Percentiles rank a stretch among this genome's conserved stretches.
These are phyloP conservation scores for Annulohypoxylon moriforme DNA, from an alignment of 495 filamentous ascomycete species.

Conservation along the genomic window DNA sequence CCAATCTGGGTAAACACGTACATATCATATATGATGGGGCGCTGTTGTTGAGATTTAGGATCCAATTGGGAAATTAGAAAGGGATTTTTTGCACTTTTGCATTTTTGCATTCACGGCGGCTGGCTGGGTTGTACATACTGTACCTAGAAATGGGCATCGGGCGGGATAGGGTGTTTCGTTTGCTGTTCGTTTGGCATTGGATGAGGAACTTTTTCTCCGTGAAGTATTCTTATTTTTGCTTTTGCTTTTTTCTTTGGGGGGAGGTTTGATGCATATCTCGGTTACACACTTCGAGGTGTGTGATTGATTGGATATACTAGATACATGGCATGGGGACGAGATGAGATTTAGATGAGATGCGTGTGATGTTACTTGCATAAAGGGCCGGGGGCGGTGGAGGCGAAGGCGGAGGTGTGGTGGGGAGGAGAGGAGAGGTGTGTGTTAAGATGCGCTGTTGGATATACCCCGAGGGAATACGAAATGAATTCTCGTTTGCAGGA, in stretches of 20 bases:
- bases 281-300: neutral
- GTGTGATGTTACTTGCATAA: constrained; percentile 14
- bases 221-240: no score
- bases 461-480: constrained; percentile 13
- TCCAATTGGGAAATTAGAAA: neutral
- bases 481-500: neutral
- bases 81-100: neutral
- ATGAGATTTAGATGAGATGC: constrained; percentile 5
- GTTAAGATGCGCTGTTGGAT: no score
- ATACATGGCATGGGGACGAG: no score
- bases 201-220: neutral
- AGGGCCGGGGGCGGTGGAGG: neutral
- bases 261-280: no score
- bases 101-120: neutral
- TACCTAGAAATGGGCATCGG: neutral
- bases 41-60: no score
- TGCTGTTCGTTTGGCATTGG: neutral
- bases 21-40: neutral
- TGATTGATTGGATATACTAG: neutral
- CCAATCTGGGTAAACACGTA: neutral
- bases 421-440: neutral
- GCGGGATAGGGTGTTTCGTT: neutral
- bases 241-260: neutral
- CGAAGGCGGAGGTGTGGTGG: neutral
- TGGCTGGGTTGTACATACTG: neutral